Percentiles rank a stretch among this genome's conserved stretches.
Conservation (phyloP, 805 yeast genomes). For the Barnettozyma sp. region DNA sequence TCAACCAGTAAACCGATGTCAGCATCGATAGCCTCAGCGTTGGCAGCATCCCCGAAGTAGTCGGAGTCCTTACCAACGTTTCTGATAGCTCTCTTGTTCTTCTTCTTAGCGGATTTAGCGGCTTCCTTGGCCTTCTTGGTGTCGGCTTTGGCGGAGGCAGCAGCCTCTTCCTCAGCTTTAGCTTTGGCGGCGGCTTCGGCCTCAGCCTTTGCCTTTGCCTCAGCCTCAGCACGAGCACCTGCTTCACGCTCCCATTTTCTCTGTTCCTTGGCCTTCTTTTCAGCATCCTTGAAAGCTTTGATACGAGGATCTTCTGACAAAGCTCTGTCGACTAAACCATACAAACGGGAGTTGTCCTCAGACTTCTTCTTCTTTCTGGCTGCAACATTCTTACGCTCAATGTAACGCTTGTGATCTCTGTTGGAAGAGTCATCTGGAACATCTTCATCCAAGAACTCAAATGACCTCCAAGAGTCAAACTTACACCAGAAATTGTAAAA, state of each 20-base stretch:
- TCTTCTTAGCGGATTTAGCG: slow-evolving; percentile 86
- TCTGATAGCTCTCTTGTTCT: slow-evolving; percentile 88
- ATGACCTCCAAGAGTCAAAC: slow-evolving; percentile 97
- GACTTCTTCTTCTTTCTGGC: slow-evolving; percentile 96
- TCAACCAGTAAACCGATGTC: slow-evolving; percentile 80
- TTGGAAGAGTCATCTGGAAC: slow-evolving; percentile 98
- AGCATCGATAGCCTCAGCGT: slow-evolving; percentile 60
- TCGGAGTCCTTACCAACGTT: slow-evolving; percentile 71
- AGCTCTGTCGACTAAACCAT: slow-evolving; percentile 83
- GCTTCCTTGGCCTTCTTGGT: slow-evolving; percentile 95
- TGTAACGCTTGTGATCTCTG: slow-evolving; percentile 98
- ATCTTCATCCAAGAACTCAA: slow-evolving; percentile 97
- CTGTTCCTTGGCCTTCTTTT: slow-evolving; percentile 89
- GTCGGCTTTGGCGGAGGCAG: slow-evolving; percentile 59
- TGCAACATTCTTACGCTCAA: slow-evolving; percentile 94
- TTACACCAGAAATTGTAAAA: slow-evolving; percentile 91
- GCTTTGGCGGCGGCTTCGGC: slow-evolving; percentile 82
- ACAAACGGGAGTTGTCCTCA: slow-evolving; percentile 88
- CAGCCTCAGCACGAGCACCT: slow-evolving; percentile 95
- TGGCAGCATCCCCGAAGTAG: slow-evolving; percentile 75
- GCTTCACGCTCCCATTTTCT: slow-evolving; percentile 98
- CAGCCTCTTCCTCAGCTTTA: slow-evolving; percentile 68
- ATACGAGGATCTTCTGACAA: slow-evolving; percentile 91
- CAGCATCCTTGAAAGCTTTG: slow-evolving; percentile 85
- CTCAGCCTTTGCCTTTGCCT: slow-evolving; percentile 78